Evolutionary conservation across 1,139 yeast genomes (phyloP).

Genomic region (Blastobotrys ciferrii): DNA sequence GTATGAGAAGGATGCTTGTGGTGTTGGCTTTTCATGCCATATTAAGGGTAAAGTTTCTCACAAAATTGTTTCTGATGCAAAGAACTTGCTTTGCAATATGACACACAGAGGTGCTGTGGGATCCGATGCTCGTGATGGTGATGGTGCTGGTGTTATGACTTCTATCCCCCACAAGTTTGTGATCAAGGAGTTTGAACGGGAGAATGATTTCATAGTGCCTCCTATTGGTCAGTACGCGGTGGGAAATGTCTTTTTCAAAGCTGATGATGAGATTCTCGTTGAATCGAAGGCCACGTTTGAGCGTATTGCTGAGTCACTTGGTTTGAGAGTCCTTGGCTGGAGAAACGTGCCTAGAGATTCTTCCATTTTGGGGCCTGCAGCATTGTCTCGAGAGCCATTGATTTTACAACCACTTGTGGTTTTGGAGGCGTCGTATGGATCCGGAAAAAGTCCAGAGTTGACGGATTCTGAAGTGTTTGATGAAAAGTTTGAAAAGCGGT

Average conservation of each 20-base stretch:
- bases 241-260: constrained; percentile 89
- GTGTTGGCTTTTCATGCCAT: constrained; percentile 96
- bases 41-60: constrained; percentile 86
- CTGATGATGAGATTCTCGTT: constrained; percentile 62
- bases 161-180: constrained; percentile 89
- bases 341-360: constrained; percentile 95
- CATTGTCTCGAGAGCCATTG: constrained; percentile 87
- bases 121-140: constrained; percentile 95
- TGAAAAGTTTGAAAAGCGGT: constrained; percentile 55
- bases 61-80: constrained; percentile 89
- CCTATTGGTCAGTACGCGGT: constrained; percentile 86
- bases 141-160: constrained; percentile 96
- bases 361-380: constrained; percentile 90
- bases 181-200: constrained; percentile 68
- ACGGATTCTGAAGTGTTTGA: constrained; percentile 51
- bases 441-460: constrained; percentile 31
- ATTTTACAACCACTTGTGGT: constrained; percentile 88
- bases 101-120: constrained; percentile 98
- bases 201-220: constrained; percentile 61
- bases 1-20: constrained; percentile 95
- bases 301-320: constrained; percentile 70
- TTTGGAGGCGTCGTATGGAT: constrained; percentile 54
- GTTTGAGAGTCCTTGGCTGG: constrained; percentile 88
- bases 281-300: constrained; percentile 77
- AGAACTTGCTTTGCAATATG: constrained; percentile 86